Evolutionary conservation across 768 basidiomycete species (phyloP).

Genomic region (Russula compacta): DNA sequence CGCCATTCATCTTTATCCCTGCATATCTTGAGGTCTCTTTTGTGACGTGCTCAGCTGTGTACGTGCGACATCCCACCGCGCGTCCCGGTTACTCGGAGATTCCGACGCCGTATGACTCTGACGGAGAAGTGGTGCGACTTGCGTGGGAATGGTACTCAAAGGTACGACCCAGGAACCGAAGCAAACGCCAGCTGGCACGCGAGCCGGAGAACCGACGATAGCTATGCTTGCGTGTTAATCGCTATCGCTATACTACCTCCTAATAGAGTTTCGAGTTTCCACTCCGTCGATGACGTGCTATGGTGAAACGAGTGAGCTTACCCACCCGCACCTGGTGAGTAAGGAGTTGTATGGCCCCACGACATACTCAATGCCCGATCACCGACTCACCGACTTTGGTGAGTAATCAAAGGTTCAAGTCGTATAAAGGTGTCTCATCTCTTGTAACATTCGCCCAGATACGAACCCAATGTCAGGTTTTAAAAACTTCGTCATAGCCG

Average conservation of each 20-base stretch:
- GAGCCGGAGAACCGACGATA: slow-evolving; percentile 20
- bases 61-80: slow-evolving; percentile 93
- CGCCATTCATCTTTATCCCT: slow-evolving; percentile 90
- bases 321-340: background rate
- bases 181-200: slow-evolving; percentile 20
- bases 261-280: background rate
- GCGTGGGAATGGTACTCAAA: slow-evolving; percentile 95
- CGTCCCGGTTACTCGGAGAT: slow-evolving; percentile 95
- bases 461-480: background rate
- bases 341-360: background rate
- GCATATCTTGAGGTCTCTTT: slow-evolving; percentile 84
- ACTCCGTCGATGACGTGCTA: background rate
- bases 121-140: slow-evolving; percentile 83
- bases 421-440: background rate
- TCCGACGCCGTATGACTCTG: slow-evolving; percentile 91
- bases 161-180: slow-evolving; percentile 48
- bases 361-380: background rate
- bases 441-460: background rate
- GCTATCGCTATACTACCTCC: background rate
- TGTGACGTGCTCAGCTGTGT: slow-evolving; percentile 82
- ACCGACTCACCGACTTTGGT: background rate
- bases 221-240: background rate
- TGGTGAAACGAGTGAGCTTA: background rate
- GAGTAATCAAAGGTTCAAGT: background rate
- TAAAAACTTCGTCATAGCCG: slow-evolving; percentile 2